Conservation (phyloP, 169 alveolate genomes). For the Theileria annulata region DNA sequence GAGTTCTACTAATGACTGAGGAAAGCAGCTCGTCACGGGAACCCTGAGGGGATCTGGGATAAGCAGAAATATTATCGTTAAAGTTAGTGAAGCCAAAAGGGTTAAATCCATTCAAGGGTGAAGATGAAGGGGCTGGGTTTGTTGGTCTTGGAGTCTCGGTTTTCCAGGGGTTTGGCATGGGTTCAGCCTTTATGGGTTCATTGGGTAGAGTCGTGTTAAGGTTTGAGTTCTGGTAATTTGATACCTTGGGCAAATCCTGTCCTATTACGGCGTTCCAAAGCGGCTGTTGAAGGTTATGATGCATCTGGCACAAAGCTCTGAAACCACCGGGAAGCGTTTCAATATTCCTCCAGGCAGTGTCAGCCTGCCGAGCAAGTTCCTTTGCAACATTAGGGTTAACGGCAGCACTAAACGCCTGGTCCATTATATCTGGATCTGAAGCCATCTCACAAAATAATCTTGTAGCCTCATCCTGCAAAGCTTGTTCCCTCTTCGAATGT, state of each 20-base stretch:
- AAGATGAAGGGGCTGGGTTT: neutral
- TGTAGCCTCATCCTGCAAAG: slow-evolving; percentile 36
- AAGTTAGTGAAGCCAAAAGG: neutral
- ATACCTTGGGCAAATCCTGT: slow-evolving; percentile 1
- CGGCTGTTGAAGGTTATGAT: slow-evolving; percentile 76
- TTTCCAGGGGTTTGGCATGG: slow-evolving; percentile 68
- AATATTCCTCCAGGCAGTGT: slow-evolving; percentile 77
- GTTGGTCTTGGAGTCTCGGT: slow-evolving; percentile 11
- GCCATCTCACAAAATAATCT: slow-evolving; percentile 71
- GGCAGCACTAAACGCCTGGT: slow-evolving; percentile 73
- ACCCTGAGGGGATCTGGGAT: neutral
- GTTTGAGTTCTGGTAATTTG: neutral
- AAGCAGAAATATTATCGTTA: slow-evolving; percentile 4
- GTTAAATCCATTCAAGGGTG: neutral
- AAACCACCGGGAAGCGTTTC: slow-evolving; percentile 83
- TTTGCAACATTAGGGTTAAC: slow-evolving; percentile 76
- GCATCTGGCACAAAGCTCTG: slow-evolving; percentile 76
- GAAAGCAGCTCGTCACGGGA: neutral
- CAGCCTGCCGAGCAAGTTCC: slow-evolving; percentile 79
- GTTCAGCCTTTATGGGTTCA: slow-evolving; percentile 34
- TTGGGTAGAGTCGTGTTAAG: slow-evolving; percentile 1
- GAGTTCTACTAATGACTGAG: neutral
- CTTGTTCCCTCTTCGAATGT: slow-evolving; percentile 14
- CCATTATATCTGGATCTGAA: slow-evolving; percentile 70
- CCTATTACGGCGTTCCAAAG: slow-evolving; percentile 67